Evolutionary conservation across 495 filamentous ascomycete genomes (phyloP), one percentile per base, ranked within the genome.

Genomic region (Bacidia gigantensis): DNA sequence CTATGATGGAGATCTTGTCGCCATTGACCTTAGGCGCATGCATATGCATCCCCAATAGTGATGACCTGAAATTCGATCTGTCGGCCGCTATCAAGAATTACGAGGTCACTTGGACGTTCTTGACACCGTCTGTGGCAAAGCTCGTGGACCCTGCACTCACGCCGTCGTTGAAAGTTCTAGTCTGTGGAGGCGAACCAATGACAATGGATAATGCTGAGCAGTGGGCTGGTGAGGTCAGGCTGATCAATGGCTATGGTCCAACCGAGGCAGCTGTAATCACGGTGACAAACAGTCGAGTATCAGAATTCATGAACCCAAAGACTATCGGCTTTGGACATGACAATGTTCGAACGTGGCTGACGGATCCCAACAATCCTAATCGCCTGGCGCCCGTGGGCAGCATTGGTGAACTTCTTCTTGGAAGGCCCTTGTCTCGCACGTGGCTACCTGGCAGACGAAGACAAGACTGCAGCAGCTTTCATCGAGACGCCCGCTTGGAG

Each of bases 171-270:
- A 65, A 73, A 44, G 54, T 64, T 2, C 62, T 77, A n/a, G 60
- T 66, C 0, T 67, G 64, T 29, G 73, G 72, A 51, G 72, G 72
- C 23, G 72, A 77, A 58, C 67, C 67, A 50, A 59, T 74, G 60
- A 67, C 72, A 2, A 61, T 66, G 17, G 73, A 76, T 14, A 66
- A 74, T 50, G 67, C 79, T 5, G 64, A 61, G 0, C 75, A 73
- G 45, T 84, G 80, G 81, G 72, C 66, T 14, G 65, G 72, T 23
- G 55, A 62, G 2, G 62, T 76, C 0, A 64, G 63, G 18, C 47
- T 81, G 0, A 64, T 81, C 23, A 81, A 79, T 52, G 75, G 67
- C 0, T 83, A 83, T 49, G 79, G 80, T 0, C 79, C 79, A 2
- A 75, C 72, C 0, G 80, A 83, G 57, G 71, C 66, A 50, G 56